These are phyloP conservation scores for Leptodontidium sp. DNA, from an alignment of 2,329 filamentous ascomycete species.

Conservation along the genomic window DNA sequence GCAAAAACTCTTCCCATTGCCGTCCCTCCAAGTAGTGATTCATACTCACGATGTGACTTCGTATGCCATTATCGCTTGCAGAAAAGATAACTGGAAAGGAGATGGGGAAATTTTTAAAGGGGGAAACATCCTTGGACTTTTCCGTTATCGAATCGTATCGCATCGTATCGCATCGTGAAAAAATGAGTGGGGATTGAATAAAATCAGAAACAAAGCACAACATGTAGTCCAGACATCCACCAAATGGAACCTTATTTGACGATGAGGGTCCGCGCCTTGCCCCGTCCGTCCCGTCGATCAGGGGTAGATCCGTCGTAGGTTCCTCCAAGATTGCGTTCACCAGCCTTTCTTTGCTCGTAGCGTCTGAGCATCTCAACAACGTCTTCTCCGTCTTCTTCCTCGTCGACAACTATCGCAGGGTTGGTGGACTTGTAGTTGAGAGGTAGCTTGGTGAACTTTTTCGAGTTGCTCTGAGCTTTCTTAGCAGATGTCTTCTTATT, in stretches of 20 bases:
- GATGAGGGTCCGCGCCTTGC: slow-evolving; percentile 16
- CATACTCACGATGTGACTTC: slow-evolving; percentile 2
- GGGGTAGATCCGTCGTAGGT: slow-evolving; percentile 10
- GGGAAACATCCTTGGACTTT: not conserved
- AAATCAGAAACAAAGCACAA: slow-evolving; percentile 10
- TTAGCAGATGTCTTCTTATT: slow-evolving; percentile 9
- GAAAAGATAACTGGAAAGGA: not conserved
- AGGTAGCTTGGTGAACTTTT: slow-evolving; percentile 20
- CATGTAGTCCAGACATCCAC: slow-evolving; percentile 14
- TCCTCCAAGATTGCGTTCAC: slow-evolving; percentile 22
- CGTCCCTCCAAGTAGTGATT: not conserved
- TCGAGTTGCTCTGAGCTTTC: slow-evolving; percentile 14
- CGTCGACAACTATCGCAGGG: not conserved
- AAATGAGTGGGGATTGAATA: not conserved
- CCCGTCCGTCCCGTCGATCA: slow-evolving; percentile 5
- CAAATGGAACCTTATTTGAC: slow-evolving; percentile 15
- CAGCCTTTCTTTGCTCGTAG: slow-evolving; percentile 24
- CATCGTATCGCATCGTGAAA: not conserved
- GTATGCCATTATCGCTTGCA: not conserved
- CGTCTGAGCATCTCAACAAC: slow-evolving; percentile 26
- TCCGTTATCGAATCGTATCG: not conserved
- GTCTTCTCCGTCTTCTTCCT: slow-evolving; percentile 23
- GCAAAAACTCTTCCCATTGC: slow-evolving; percentile 1
- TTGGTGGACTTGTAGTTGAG: not conserved
- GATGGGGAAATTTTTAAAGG: not conserved